Evolutionary conservation across 441 rosid genomes (phyloP).

Genomic region (Adansonia rubrostipa): DNA sequence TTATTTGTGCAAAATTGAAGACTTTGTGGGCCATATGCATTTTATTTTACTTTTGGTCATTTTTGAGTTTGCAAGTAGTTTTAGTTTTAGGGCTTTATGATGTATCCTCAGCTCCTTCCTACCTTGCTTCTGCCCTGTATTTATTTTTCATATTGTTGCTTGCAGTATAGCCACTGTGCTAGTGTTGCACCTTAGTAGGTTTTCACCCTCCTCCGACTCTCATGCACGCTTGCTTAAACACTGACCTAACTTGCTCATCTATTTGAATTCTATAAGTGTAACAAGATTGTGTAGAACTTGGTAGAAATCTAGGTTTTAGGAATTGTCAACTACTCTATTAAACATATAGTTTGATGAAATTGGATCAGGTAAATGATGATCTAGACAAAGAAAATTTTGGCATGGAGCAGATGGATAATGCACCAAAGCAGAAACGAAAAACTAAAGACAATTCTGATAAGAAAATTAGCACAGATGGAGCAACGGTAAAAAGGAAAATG

Average conservation of each 20-base stretch:
- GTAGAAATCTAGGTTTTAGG: neutral
- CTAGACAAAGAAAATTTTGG: slow-evolving; percentile 58
- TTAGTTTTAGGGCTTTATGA: slow-evolving; percentile 1
- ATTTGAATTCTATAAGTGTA: slow-evolving; percentile 14
- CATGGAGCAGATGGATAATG: slow-evolving; percentile 42
- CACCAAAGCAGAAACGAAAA: slow-evolving; percentile 34
- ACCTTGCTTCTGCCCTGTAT: neutral
- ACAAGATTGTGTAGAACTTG: neutral
- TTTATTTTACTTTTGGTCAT: slow-evolving; percentile 8
- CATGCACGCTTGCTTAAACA: neutral
- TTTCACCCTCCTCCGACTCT: neutral
- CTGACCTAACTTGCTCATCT: slow-evolving; percentile 11
- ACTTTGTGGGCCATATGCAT: slow-evolving; percentile 1
- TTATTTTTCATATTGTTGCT: slow-evolving; percentile 12
- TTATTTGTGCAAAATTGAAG: slow-evolving; percentile 18
- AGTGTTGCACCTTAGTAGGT: slow-evolving; percentile 12
- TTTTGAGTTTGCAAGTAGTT: slow-evolving; percentile 11
- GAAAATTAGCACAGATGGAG: slow-evolving; percentile 41
- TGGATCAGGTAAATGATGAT: slow-evolving; percentile 55
- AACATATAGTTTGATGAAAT: slow-evolving; percentile 23
- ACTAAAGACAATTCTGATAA: slow-evolving; percentile 35
- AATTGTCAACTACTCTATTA: slow-evolving; percentile 5
- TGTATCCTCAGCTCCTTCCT: slow-evolving; percentile 3
- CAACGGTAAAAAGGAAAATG: slow-evolving; percentile 49
- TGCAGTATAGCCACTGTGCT: slow-evolving; percentile 2